A percentile compares a stretch with the other conserved stretches of the same genome.
These are phyloP conservation scores for Mycena venus DNA, from an alignment of 768 basidiomycete genomes.

Conservation along the genomic window DNA sequence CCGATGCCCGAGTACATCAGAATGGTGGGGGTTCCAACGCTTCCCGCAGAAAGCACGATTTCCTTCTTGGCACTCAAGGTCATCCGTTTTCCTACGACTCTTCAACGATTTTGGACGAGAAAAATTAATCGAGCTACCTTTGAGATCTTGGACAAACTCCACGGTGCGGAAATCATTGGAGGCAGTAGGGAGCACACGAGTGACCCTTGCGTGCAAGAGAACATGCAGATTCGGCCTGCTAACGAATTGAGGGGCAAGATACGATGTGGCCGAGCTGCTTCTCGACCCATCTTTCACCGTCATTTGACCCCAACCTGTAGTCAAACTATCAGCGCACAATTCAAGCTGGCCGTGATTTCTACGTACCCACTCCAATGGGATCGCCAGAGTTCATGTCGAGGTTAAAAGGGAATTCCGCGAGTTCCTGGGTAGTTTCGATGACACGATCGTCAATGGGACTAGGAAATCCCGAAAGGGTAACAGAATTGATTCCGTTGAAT, in stretches of 20 bases:
- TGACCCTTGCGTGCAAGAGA: constrained; percentile 35
- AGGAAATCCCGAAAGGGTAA: constrained; percentile 39
- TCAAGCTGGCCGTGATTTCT: no score
- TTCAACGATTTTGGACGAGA: constrained; percentile 33
- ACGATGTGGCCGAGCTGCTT: constrained; percentile 41
- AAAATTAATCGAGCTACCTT: not conserved
- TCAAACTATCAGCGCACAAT: no score
- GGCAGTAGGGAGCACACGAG: constrained; percentile 10
- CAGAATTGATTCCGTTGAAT: constrained; percentile 37
- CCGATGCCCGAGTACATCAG: constrained; percentile 11
- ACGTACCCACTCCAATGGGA: constrained; percentile 47
- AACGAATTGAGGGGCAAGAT: constrained; percentile 38
- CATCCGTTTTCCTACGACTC: constrained; percentile 11
- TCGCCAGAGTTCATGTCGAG: constrained; percentile 44
- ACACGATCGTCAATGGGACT: constrained; percentile 36
- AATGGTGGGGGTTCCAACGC: constrained; percentile 39
- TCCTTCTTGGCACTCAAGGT: constrained; percentile 42
- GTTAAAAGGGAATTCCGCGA: constrained; percentile 30
- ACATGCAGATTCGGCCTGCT: constrained; percentile 42
- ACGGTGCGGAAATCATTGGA: constrained; percentile 30
- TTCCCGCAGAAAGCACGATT: constrained; percentile 47
- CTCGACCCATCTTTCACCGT: constrained; percentile 35
- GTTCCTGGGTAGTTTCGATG: constrained; percentile 39
- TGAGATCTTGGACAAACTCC: constrained; percentile 29
- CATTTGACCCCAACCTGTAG: constrained; percentile 35